Conservation (phyloP, 208 protist species). For the Trypanosoma grayi region DNA sequence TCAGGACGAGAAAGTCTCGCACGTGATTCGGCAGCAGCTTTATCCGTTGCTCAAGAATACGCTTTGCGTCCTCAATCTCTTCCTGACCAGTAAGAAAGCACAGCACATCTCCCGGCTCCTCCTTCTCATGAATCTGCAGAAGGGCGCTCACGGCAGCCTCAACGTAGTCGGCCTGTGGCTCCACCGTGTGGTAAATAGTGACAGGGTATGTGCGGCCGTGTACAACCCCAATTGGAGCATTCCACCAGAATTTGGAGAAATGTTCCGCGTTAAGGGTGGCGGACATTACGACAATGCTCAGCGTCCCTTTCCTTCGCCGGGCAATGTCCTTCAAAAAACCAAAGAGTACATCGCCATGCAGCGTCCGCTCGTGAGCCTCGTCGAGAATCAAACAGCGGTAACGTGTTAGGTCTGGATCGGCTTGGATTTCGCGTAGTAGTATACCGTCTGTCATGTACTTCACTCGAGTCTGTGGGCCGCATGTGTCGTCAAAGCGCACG, state of each 20-base stretch:
- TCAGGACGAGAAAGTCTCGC: constrained; percentile 68
- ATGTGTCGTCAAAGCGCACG: constrained; percentile 95
- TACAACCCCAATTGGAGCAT: constrained; percentile 91
- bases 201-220: constrained; percentile 91
- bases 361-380: constrained; percentile 99
- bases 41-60: constrained; percentile 74
- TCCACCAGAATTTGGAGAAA: constrained; percentile 95
- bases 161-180: constrained; percentile 97
- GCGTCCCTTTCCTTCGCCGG: constrained; percentile 38
- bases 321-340: constrained; percentile 89
- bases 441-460: constrained; percentile 98
- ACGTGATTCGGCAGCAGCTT: constrained; percentile 65
- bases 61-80: constrained; percentile 88
- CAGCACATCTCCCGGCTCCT: constrained; percentile 98
- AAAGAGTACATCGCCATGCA: constrained; percentile 94
- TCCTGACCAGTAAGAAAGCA: constrained; percentile 99
- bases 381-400: constrained; percentile 99
- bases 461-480: constrained; percentile 75
- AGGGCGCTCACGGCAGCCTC: constrained; percentile 96
- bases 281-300: constrained; percentile 97
- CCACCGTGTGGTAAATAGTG: constrained; percentile 91
- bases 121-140: constrained; percentile 96
- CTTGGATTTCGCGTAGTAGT: constrained; percentile 95
- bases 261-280: constrained; percentile 96
- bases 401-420: constrained; percentile 84